Evolutionary conservation across 805 yeast species (phyloP).

Genomic region (Wickerhamiella nectarea): DNA sequence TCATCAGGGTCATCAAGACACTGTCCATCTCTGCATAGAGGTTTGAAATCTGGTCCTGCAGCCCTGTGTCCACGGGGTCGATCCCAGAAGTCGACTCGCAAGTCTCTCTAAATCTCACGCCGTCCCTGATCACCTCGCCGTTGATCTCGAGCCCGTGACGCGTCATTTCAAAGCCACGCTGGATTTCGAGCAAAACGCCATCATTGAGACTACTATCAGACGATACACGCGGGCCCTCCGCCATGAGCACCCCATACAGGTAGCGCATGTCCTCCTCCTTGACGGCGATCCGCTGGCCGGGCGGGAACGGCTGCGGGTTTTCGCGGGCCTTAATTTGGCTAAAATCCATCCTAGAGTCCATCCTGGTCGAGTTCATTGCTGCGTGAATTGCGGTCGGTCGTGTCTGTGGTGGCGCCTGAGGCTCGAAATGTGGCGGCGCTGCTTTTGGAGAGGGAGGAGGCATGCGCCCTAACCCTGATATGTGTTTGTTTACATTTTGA

Average conservation of each 20-base stretch:
- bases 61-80: conserved; percentile 15
- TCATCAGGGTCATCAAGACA: not conserved
- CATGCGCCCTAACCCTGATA: conserved; percentile 1
- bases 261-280: conserved; percentile 39
- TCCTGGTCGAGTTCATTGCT: not conserved
- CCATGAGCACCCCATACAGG: conserved; percentile 33
- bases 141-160: conserved; percentile 44
- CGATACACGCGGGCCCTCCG: conserved; percentile 26
- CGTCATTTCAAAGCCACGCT: conserved; percentile 43
- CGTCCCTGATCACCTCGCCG: conserved; percentile 29
- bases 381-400: not conserved
- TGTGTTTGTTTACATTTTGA: not conserved
- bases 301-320: not conserved
- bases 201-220: conserved; percentile 30
- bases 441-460: too few species aligned
- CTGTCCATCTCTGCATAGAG: not conserved
- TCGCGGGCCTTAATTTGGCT: not conserved
- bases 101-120: conserved; percentile 14
- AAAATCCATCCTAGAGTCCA: not conserved
- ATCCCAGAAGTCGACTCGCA: conserved; percentile 19
- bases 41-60: conserved; percentile 3
- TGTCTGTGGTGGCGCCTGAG: too few species aligned
- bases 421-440: too few species aligned
- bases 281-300: conserved; percentile 32
- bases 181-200: conserved; percentile 25